Conservation (phyloP, 2,329 filamentous ascomycete species). For the Westerdykella ornata region DNA sequence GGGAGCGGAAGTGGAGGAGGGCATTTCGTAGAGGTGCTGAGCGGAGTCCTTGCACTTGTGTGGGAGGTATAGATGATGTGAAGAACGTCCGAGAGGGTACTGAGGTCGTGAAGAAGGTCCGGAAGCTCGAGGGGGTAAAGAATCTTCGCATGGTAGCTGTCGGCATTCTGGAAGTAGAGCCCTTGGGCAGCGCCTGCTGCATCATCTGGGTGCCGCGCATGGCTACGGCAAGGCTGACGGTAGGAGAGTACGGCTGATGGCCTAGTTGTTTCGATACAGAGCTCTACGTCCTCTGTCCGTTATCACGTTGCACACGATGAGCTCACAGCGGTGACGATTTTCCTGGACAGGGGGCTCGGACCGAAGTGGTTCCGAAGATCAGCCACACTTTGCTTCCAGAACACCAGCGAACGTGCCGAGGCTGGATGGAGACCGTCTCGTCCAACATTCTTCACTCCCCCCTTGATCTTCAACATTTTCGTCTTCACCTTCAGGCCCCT, state of each 20-base stretch:
- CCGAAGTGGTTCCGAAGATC: not conserved
- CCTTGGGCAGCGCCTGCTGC: slow-evolving; percentile 7
- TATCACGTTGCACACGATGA: too few species aligned
- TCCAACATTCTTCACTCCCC: too few species aligned
- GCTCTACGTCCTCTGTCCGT: too few species aligned
- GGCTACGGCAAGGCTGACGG: slow-evolving; percentile 1
- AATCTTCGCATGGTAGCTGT: slow-evolving; percentile 19
- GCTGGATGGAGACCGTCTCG: too few species aligned
- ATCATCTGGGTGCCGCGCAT: slow-evolving; percentile 16
- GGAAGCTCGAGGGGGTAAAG: slow-evolving; percentile 16
- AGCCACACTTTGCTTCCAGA: not conserved
- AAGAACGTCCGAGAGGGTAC: not conserved
- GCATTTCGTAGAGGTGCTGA: slow-evolving; percentile 10
- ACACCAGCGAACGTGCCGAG: slow-evolving; percentile 4
- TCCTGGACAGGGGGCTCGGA: too few species aligned
- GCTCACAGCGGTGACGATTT: too few species aligned
- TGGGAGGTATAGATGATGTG: not conserved
- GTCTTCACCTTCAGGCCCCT: too few species aligned
- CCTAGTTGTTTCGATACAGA: too few species aligned
- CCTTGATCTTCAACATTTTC: too few species aligned
- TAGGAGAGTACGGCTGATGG: too few species aligned
- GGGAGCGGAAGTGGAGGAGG: slow-evolving; percentile 12
- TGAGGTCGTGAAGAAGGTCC: slow-evolving; percentile 1
- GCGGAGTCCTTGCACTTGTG: slow-evolving; percentile 3
- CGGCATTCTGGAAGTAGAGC: slow-evolving; percentile 10